Base-by-base conservation (phyloP, 192 early-diverging fungal species). In the Coemansia sp. region DNA sequence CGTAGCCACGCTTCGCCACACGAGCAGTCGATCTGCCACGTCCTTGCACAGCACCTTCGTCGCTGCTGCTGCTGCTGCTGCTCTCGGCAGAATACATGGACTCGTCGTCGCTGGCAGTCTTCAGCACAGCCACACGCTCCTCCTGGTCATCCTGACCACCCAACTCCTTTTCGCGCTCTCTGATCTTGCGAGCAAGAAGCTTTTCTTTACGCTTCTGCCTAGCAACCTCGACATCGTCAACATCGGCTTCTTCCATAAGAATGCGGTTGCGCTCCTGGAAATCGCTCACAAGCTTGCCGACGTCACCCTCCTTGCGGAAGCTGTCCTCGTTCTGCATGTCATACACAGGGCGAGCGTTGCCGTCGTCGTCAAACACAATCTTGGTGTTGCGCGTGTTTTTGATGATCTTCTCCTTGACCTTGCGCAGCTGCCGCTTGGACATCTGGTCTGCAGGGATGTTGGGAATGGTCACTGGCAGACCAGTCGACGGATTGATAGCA, bases 301-400 rank as follows among this genome's bases (percentile, higher is more conserved):
- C 79, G 61, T 88, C 88, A 38, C 91, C 91, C 67, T 89, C 86
- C 55, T 87, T 76, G 61, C 88, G 89, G 86, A 97, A 98, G 28
- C 89, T 89, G 36, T 86, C 86, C 61, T 97, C 90, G 53, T 89
- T 85, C 77, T 96, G 86, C 59, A 99, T 78, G 78, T 91, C 87
- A 66, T 95, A 94, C 9, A 90, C 65, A 64, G 89, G 86, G 14
- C 74, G 78, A 38, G 90, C 90, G 28, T 90, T 89, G 60, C 97
- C 97, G 5, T 97, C 95, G 66, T 99, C 97, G 84, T 98, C 95
- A 83, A 97, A 99, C 52, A 95, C 71, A 8, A 96, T 63, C 71
- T 91, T 93, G 45, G 91, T 81, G 71, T 85, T 88, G 37, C 90
- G 86, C 55, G 85, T 76, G 65, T 88, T 88, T 78, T 95, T 92